Evolutionary conservation across 768 basidiomycete species (phyloP).

Genomic region (Sutorius australiensis): DNA sequence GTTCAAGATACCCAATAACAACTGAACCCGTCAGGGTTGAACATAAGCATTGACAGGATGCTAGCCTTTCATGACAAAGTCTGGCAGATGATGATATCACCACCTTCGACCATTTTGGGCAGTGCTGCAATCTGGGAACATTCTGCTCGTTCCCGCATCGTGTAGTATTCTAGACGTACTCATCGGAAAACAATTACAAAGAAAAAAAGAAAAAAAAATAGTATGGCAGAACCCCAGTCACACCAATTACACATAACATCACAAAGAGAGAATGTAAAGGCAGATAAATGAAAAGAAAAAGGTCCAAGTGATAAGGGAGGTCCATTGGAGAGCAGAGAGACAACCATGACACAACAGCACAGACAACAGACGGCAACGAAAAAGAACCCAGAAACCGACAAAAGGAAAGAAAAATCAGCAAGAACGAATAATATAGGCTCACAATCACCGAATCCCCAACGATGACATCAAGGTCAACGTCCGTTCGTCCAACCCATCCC

Average conservation of each 20-base stretch:
- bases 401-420: neutral
- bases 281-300: neutral
- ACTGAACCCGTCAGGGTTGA: no score
- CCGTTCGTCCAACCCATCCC: conserved; percentile 44
- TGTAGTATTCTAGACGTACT: no score
- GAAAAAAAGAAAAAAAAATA: neutral
- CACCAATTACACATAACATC: conserved; percentile 1
- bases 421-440: neutral
- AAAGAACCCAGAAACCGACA: neutral
- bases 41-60: no score
- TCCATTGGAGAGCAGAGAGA: neutral
- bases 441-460: conserved; percentile 25
- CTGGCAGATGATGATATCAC: no score
- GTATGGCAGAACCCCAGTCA: neutral
- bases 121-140: neutral
- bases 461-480: conserved; percentile 44
- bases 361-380: neutral
- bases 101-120: neutral
- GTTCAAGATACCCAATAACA: no score
- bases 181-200: neutral
- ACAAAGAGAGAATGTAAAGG: neutral
- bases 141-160: neutral
- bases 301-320: neutral
- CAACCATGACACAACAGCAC: neutral
- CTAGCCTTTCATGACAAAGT: no score